Base-by-base conservation (phyloP, 1,139 yeast species). In the Pneumocystis sp. region DNA sequence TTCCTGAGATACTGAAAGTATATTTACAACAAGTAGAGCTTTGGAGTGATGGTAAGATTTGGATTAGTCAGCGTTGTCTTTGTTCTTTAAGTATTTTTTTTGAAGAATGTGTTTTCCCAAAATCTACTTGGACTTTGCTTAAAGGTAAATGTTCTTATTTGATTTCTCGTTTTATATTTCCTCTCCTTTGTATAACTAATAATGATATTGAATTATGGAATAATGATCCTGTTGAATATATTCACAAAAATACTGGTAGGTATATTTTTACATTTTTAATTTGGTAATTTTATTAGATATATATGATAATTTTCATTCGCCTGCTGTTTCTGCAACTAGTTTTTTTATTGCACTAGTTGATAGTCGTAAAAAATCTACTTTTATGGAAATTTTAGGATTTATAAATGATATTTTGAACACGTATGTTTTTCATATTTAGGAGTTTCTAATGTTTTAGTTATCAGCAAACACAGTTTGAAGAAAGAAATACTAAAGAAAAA, bases 211-310 rank as follows among this genome's bases (percentile, higher is more conserved):
- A 89, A 69, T 76, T 83, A 45, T 91, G 88, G 76, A 96, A 90
- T 68, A 83, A 82, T 68, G 97, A 93, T 72, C 97, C 97, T 6
- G 87, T 84, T 66, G 97, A 91, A 74, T 93, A 90, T 73, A 87
- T 93, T 69, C 91, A 88, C 74, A 81, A 86, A 70, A 83, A 85
- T 67, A 80, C 89, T 72, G 96, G 89, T 73, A 77, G 83, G 45
- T 82, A 37, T 21, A 62, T 31, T n/a, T 50, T 12, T 21, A 44
- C n/a, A 6, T 1, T 10, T 21, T 2, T 25, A 25, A 50, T 4
- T 50, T 50, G 15, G 17, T 50, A 50, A 50, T 19, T 50, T 50
- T 25, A 25, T 50, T 50, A 50, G 57, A 66, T 61, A 64, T 85
- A 66, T 85, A 83, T 71, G 84, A 87, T 69, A 95, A 88, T 69